Evolutionary conservation across 371 early-diverging fungal genomes (phyloP), one percentile per base, ranked within the genome.

Genomic region (Funneliformis caledonium): DNA sequence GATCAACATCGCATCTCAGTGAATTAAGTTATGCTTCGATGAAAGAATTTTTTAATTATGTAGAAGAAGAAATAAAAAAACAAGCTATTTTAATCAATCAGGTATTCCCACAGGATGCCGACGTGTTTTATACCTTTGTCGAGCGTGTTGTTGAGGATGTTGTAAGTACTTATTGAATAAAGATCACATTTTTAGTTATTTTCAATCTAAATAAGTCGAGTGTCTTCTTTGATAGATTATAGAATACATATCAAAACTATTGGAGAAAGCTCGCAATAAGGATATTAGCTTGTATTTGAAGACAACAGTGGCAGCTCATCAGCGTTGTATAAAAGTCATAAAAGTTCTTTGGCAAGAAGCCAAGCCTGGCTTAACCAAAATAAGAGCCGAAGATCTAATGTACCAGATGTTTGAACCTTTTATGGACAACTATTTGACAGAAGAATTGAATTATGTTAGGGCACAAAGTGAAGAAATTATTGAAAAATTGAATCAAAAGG

Each of bases 81-180:
- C 95, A 96, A 84, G 90, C 93, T 0, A 80, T 82, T 11, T 72
- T 94, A 19, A 89, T 94, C 52, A 75, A 82, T n/a, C 85, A 92
- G 56, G 92, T 95, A 22, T 95, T 94, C 81, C 91, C 90, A 3
- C 90, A 89, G 19, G 88, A 91, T 31, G 89, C 86, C 4, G 91
- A 90, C 76, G 91, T 90, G 6, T 87, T 88, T 62, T 90, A 88
- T 81, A 84, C 80, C 43, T 90, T 92, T 82, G 85, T 85, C 8
- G 92, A 92, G 82, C 87, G 92, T 6, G 91, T 92, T 12, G 87
- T 91, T 85, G 91, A 92, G 81, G 92, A 92, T 83, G 90, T 92
- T 80, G 91, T 92, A 85, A 86, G 86, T 45, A 26, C 9, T 43
- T 37, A 7, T 48, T 76, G 9, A 78, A 65, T 26, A 16, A 65